Conservation (phyloP, 2,329 filamentous ascomycete genomes). For the Boeremia exigua region DNA sequence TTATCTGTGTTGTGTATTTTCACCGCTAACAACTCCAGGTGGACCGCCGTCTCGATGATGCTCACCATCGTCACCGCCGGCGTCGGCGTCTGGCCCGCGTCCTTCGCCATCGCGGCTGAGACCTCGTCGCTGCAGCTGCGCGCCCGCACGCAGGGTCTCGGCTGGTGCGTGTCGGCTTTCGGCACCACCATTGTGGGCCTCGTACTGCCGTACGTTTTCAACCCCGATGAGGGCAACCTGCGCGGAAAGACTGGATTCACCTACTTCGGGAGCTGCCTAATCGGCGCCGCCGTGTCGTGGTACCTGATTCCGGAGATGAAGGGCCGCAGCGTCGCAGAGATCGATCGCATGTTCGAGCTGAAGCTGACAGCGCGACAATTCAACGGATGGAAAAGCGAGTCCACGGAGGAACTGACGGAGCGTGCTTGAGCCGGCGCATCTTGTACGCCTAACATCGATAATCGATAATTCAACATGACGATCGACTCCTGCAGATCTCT, state of each 20-base stretch:
- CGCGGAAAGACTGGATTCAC: slow-evolving; percentile 53
- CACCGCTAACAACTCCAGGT: slow-evolving; percentile 37
- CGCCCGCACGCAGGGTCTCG: slow-evolving; percentile 53
- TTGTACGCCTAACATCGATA: too few species aligned
- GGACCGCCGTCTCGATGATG: slow-evolving; percentile 51
- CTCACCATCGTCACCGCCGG: slow-evolving; percentile 53
- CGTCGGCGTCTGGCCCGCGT: slow-evolving; percentile 53
- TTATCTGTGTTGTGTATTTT: neutral
- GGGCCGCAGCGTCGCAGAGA: slow-evolving; percentile 55
- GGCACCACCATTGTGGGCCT: slow-evolving; percentile 54
- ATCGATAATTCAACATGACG: too few species aligned
- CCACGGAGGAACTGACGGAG: slow-evolving; percentile 4
- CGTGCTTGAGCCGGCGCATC: neutral
- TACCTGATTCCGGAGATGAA: slow-evolving; percentile 61
- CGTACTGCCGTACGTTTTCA: slow-evolving; percentile 60
- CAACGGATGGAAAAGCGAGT: slow-evolving; percentile 22
- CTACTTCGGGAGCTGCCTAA: slow-evolving; percentile 44
- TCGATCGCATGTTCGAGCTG: slow-evolving; percentile 52
- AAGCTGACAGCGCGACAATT: slow-evolving; percentile 24
- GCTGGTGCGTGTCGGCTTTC: slow-evolving; percentile 52
- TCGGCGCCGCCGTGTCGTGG: slow-evolving; percentile 51
- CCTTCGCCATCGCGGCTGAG: slow-evolving; percentile 53
- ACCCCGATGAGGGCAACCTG: slow-evolving; percentile 52
- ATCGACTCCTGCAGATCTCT: too few species aligned
- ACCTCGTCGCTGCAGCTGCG: slow-evolving; percentile 54